Evolutionary conservation across 805 yeast species (phyloP), one percentile per base, ranked within the genome.

Genomic region (Ogataea haglerorum): DNA sequence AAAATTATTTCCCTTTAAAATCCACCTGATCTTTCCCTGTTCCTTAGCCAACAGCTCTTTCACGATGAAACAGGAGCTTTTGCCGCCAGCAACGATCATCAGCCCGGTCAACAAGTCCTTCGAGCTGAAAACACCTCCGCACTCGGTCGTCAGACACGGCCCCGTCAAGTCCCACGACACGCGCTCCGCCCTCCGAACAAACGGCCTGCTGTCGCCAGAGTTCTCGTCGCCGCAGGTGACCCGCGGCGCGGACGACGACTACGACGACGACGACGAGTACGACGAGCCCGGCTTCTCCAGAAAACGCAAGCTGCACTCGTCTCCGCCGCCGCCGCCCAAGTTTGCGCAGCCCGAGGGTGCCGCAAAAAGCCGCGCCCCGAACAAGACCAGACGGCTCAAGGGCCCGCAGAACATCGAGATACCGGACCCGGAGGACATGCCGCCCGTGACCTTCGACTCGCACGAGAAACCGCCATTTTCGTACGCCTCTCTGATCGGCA

Each of bases 401-500:
- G 58, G 58, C 7, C 64, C 66, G 2, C 54, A 47, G 31, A 51
- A 52, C 29, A 50, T 59, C 17, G 48, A 51, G 16, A 49, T 67
- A 5, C 72, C 72, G 0, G 53, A 54, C 6, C 69, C 73, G 3
- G 57, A 56, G 15, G 63, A 62, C 38, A 57, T 71, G 67, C 75
- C 78, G 4, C 54, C 54, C 8, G 56, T 73, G 9, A 47, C 52
- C 21, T 80, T 81, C 51, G 78, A 81, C 8, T 76, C 79, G 18
- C 45, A 38, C 16, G 51, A 51, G 3, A 91, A 93, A 61, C 99
- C 99, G 2, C 96, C 96, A 0, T 90, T 81, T 61, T 87, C 96
- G 5, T 91, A 91, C 58, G 99, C 99, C 3, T 82, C 89, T 38
- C 72, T 91, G 45, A 91, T 91, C 48, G 96, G 96, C 2, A 82